Conservation (phyloP, 1,139 yeast genomes). For the Diutina ranongensis region DNA sequence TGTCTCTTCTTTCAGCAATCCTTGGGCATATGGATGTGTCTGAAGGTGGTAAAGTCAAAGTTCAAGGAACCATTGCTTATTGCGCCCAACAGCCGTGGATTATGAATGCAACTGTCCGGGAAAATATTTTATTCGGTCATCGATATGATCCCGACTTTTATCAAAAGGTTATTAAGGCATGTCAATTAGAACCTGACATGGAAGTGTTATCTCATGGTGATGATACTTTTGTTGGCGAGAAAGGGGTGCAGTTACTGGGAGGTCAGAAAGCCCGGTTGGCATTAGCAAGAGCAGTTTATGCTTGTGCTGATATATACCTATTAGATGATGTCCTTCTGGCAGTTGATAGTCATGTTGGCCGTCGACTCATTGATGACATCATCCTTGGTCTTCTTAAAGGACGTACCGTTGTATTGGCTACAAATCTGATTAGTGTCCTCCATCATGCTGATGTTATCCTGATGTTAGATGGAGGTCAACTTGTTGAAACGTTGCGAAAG, state of each 20-base stretch:
- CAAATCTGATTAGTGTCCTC: slow-evolving; percentile 26
- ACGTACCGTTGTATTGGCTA: slow-evolving; percentile 26
- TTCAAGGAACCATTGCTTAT: not conserved
- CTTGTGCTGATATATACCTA: not conserved
- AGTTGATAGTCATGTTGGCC: not conserved
- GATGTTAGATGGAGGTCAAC: slow-evolving; percentile 17
- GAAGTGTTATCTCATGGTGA: not conserved
- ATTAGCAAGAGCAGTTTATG: slow-evolving; percentile 2
- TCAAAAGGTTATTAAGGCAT: not conserved
- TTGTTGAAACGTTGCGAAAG: slow-evolving; percentile 15
- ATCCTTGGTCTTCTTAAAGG: slow-evolving; percentile 9
- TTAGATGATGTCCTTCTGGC: slow-evolving; percentile 5
- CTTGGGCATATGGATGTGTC: slow-evolving; percentile 1
- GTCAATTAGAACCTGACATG: not conserved
- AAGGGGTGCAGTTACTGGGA: slow-evolving; percentile 4
- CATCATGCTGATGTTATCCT: slow-evolving; percentile 20
- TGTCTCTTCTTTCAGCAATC: not conserved
- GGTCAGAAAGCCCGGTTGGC: slow-evolving; percentile 4
- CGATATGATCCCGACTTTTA: not conserved
- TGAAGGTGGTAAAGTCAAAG: slow-evolving; percentile 7
- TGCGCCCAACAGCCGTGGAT: slow-evolving; percentile 5
- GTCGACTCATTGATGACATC: not conserved
- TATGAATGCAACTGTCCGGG: not conserved
- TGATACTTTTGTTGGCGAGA: not conserved
- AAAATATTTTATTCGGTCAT: slow-evolving; percentile 2